Evolutionary conservation across 2,329 filamentous ascomycete genomes (phyloP), one percentile per base, ranked within the genome.

Genomic region (Aspergillus ustus): DNA sequence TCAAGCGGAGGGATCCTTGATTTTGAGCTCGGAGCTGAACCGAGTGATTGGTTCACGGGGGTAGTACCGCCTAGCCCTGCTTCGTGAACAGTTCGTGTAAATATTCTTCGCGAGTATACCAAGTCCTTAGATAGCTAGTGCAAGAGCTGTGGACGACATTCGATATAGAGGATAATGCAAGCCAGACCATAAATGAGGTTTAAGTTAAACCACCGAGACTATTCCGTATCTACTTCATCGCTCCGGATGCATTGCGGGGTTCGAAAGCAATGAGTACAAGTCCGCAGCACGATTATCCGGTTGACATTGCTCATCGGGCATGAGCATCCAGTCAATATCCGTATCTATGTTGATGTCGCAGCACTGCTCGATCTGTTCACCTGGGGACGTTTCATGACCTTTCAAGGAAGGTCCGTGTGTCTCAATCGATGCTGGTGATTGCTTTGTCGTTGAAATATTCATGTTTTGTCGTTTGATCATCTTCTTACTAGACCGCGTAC

Each of bases 51-150:
- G 88, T 82, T 83, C 4, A 86, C 82, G 1, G 87, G 86, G 0
- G 77, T 80, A n/a, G 65, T 81, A 56, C 88, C 87, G 13, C 88
- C 88, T 2, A 89, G 85, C 67, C 86, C 86, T 20, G 86, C 83
- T 45, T 75, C 72, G 13, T 68, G 62, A 57, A 46, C 15, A 20
- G 22, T 37, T 37, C 19, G 8, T 51, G 45, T 48, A 54, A 11
- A 45, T 59, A 46, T 19, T 34, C 13, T 34, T 34, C 31, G 31
- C 31, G 31, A 7, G 4, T 34, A 34, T 34, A 34, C 31, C 31
- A 34, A 34, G 13, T 34, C 8, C 31, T 13, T 34, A 34, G 13
- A 34, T 9, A 13, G 7, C 31, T 13, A 7, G 5, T 13, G 15
- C 15, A 3, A 44, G 19, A 19, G 29, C 11, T 19, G 1, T 44